Base-by-base conservation (phyloP, 495 filamentous ascomycete species). In the Aspergillus conjunctus region DNA sequence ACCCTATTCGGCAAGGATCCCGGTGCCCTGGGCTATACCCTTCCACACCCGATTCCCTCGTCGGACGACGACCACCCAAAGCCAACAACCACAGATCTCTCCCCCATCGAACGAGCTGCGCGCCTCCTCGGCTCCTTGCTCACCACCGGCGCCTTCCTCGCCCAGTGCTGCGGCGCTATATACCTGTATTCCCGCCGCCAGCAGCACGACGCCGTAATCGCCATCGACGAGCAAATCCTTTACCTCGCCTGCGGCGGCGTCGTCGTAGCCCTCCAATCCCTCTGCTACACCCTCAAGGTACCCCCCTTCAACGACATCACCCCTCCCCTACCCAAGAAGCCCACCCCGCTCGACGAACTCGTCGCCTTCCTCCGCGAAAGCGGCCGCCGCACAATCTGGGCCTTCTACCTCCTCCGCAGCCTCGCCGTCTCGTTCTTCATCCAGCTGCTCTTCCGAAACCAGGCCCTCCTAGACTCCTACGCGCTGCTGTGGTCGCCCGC, bases 231-330 rank as follows among this genome's bases (percentile, higher is more conserved):
- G 6, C 32, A 54, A 31, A 54, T 54, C 17, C 43, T 54, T 18
- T 10, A 54, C 5, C 52, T 54, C 11, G 52, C 52, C 33, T 22
- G 52, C 15, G 52, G 52, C 10, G 52, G 52, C 20, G 6, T 54
- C 4, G 3, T 43, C 11, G 15, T 54, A 6, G 52, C 22, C 20
- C 12, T 54, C 0, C 32, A 43, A 7, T 54, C 52, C 4, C 10
- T 20, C 10, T 11, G 34, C 7, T 54, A 54, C 18, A 41, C 52
- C 18, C 33, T 54, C 8, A 7, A 41, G 4, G 17, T 54, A 0
- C 52, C 52, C 7, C 14, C 20, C 12, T 54, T 54, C 37, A 4
- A 43, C 10, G 15, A 54, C 7, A 18, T 17, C 34, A 30, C 2
- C 52, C 52, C 5, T 18, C 30, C 11, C 17, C 32, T 18, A 17